Evolutionary conservation across 2,329 filamentous ascomycete species (phyloP), one percentile per base, ranked within the genome.

Genomic region (Aspergillus felis): DNA sequence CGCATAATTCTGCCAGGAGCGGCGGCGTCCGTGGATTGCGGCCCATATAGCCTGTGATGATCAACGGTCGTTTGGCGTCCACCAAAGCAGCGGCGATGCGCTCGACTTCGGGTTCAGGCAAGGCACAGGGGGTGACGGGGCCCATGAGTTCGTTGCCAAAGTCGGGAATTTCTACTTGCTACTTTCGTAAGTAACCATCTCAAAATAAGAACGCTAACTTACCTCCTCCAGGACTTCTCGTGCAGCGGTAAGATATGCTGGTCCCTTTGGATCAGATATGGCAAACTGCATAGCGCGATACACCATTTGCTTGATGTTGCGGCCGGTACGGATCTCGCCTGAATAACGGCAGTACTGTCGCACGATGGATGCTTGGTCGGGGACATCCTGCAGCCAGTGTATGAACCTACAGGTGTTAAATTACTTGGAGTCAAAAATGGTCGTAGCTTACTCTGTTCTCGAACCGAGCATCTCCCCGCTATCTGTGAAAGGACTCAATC

Each of bases 301-400:
- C 55, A 95, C 88, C 77, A 94, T 86, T 74, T 93, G 90, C 79
- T 94, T 93, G 60, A 94, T 85, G 66, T 94, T 95, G 64, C 83
- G 82, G 9, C 89, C 90, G 4, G 87, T 88, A 78, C 91, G 92
- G 73, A 95, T 87, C 77, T 95, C 91, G 3, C 81, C 90, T 0
- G 86, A 79, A 68, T 92, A 96, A 22, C 91, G 83, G 73, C 91
- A 94, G 74, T 95, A 96, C 75, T 94, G 91, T 0, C 83, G 79
- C 1, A 95, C 78, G 61, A 96, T 91, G 59, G 85, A 82, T 67
- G 87, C 88, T 71, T 92, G 90, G 66, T 92, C 88, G 0, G 87
- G 89, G 4, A 91, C 86, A 71, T 92, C 88, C 68, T 92, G 89
- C 25, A 91, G 85, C 88, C 89, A 92, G 70, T 92, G 89, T 64